A percentile compares a stretch with the other conserved stretches of the same genome.
phyloP scores from a whole-genome alignment of 805 yeast species.

The Saturnispora kantuleensis region DNA sequence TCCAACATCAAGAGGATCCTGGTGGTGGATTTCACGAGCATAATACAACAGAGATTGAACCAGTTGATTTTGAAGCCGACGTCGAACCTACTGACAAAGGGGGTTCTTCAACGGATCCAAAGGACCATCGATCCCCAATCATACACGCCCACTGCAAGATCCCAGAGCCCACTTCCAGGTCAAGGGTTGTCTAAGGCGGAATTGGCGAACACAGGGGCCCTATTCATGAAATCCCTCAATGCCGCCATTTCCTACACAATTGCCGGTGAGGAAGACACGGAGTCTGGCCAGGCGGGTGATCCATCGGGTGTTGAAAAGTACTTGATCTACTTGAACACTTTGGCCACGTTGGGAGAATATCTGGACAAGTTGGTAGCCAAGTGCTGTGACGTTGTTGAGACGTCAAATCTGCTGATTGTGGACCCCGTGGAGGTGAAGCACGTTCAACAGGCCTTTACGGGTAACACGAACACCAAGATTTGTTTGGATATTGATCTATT shows the following conservation, averaged over 20 bases:
- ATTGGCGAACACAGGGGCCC: constrained; percentile 17
- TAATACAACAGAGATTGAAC: constrained; percentile 38
- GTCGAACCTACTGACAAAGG: constrained; percentile 18
- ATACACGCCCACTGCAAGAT: constrained; percentile 1
- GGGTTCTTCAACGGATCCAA: constrained; percentile 14
- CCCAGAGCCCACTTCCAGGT: constrained; percentile 14
- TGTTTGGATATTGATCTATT: constrained; percentile 17
- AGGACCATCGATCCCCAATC: constrained; percentile 5
- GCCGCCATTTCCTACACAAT: constrained; percentile 28
- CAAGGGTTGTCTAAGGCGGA: constrained; percentile 22
- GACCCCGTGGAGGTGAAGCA: constrained; percentile 24
- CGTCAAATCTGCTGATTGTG: constrained; percentile 23
- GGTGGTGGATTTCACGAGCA: constrained; percentile 53
- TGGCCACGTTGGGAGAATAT: constrained; percentile 53
- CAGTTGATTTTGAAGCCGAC: constrained; percentile 33
- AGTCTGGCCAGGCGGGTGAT: constrained; percentile 24
- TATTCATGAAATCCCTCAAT: constrained; percentile 32
- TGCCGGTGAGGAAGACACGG: constrained; percentile 27
- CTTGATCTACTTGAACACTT: constrained; percentile 61
- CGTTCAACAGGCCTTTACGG: constrained; percentile 18
- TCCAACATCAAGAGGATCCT: constrained; percentile 48
- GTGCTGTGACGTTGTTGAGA: constrained; percentile 21
- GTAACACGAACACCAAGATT: constrained; percentile 4
- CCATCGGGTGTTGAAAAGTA: constrained; percentile 38
- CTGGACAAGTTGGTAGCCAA: constrained; percentile 43